Base-by-base conservation (phyloP, 2,329 filamentous ascomycete genomes). In the Pezicula neosporulosa region DNA sequence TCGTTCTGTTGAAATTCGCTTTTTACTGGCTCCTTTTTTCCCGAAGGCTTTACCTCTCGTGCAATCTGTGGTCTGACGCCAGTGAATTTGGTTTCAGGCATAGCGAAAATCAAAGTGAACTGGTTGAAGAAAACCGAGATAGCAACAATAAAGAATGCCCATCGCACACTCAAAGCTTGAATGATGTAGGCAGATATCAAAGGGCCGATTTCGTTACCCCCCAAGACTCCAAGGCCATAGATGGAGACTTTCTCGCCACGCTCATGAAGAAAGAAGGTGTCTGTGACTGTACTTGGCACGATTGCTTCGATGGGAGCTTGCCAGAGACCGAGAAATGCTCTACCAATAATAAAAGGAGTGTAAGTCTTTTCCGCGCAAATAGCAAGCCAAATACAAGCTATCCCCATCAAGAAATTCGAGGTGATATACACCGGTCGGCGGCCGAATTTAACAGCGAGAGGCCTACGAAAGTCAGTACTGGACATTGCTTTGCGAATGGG, bases 281-380 rank as follows among this genome's bases (percentile, higher is more conserved):
- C 56, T 5, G 47, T 54, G 27, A 56, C 51, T 46, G 83, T 73
- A 30, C 75, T 72, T 1, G 80, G 80, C 63, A 80, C 78, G 8
- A 79, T 75, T 0, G 77, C 81, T 66, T 84, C 78, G 3, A 77
- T 74, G 7, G 80, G 78, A 24, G 50, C 56, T 3, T 52, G 50
- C 27, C 48, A 47, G n/a, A 57, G 47, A 13, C 55, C 55, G 9
- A 55, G 42, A 33, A 56, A 55, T 15, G 53, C 49, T 30, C 55
- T 44, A 19, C 53, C 55, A 6, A 54, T 21, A 41, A 57, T 50
- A 44, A 57, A 56, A 3, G 52, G 48, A 10, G 37, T 49, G 13
- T 54, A 58, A 9, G 53, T 51, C 2, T 36, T 53, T n/a, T 53
- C 45, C 2, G 53, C 41, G n/a, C 48, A 46, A 37, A 58, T 50